These are phyloP conservation scores for Pichia inconspicua DNA, from an alignment of 1,139 yeast species.

Conservation along the genomic window DNA sequence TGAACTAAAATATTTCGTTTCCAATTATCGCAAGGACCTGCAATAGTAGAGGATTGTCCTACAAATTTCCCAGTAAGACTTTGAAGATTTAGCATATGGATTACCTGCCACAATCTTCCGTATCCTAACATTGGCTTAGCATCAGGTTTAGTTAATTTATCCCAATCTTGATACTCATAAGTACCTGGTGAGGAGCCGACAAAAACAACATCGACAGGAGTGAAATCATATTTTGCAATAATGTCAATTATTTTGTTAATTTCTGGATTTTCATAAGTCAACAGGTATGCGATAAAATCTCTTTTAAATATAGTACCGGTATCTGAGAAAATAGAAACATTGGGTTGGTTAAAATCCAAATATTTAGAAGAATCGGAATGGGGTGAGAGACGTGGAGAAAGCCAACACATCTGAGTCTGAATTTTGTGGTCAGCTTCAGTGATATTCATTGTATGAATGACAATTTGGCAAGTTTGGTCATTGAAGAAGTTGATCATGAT, in stretches of 20 bases:
- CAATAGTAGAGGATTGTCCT: conserved; percentile 55
- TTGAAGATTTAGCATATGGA: conserved; percentile 30
- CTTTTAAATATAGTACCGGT: conserved; percentile 30
- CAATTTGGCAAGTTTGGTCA: conserved; percentile 39
- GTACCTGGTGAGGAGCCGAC: conserved; percentile 52
- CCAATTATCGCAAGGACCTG: conserved; percentile 40
- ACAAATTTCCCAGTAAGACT: conserved; percentile 31
- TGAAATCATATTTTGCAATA: conserved; percentile 37
- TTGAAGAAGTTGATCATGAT: conserved; percentile 51
- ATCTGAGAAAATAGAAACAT: conserved; percentile 12
- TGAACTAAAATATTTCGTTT: conserved; percentile 47
- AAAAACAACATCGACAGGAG: conserved; percentile 41
- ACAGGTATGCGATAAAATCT: conserved; percentile 39
- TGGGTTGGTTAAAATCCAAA: conserved; percentile 6
- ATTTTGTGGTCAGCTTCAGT: conserved; percentile 46
- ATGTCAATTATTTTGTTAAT: conserved; percentile 28
- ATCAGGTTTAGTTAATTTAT: conserved; percentile 1
- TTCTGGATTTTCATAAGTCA: conserved; percentile 31
- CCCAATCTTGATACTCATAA: conserved; percentile 11
- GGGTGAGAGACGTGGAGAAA: conserved; percentile 38
- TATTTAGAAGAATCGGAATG: conserved; percentile 1
- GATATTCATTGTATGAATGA: conserved; percentile 55
- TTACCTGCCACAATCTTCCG: conserved; percentile 39
- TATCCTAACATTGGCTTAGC: conserved; percentile 37
- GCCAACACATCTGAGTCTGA: conserved; percentile 62